phyloP scores from a whole-genome alignment of 116 monocot genomes.

The Trichopus zeylanicus region DNA sequence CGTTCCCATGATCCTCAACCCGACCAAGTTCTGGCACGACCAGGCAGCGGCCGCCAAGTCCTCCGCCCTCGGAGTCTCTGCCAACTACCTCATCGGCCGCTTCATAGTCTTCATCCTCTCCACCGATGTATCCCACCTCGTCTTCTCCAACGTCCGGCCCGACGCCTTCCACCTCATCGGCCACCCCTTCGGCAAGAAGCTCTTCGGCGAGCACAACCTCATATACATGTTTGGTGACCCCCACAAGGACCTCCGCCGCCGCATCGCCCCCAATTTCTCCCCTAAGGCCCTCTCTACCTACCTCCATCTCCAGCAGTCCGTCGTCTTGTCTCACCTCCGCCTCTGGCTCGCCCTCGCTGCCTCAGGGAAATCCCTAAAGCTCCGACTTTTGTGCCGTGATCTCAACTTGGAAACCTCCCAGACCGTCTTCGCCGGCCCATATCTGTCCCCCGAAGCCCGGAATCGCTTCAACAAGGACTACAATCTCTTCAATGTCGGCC shows the following conservation, averaged over 20 bases:
- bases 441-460: slow-evolving; percentile 39
- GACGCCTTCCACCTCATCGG: slow-evolving; percentile 94
- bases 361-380: slow-evolving; percentile 20
- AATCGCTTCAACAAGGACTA: slow-evolving; percentile 57
- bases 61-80: slow-evolving; percentile 53
- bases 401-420: slow-evolving; percentile 96
- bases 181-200: slow-evolving; percentile 87
- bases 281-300: slow-evolving; percentile 68
- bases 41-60: slow-evolving; percentile 37
- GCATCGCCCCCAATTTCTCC: slow-evolving; percentile 88
- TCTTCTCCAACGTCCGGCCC: slow-evolving; percentile 89
- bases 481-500: slow-evolving; percentile 81
- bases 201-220: slow-evolving; percentile 95
- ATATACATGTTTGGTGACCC: slow-evolving; percentile 90
- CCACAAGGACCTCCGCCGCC: slow-evolving; percentile 82
- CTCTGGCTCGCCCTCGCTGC: slow-evolving; percentile 36
- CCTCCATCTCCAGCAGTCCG: slow-evolving; percentile 57
- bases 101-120: slow-evolving; percentile 82
- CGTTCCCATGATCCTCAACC: slow-evolving; percentile 61
- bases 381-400: slow-evolving; percentile 65
- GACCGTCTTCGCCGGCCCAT: slow-evolving; percentile 80
- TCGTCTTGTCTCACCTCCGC: slow-evolving; percentile 51
- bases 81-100: slow-evolving; percentile 74
- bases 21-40: slow-evolving; percentile 61
- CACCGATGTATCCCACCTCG: slow-evolving; percentile 73